Base-by-base conservation (phyloP, 2,329 filamentous ascomycete genomes). In the Sporothrix inflata region DNA sequence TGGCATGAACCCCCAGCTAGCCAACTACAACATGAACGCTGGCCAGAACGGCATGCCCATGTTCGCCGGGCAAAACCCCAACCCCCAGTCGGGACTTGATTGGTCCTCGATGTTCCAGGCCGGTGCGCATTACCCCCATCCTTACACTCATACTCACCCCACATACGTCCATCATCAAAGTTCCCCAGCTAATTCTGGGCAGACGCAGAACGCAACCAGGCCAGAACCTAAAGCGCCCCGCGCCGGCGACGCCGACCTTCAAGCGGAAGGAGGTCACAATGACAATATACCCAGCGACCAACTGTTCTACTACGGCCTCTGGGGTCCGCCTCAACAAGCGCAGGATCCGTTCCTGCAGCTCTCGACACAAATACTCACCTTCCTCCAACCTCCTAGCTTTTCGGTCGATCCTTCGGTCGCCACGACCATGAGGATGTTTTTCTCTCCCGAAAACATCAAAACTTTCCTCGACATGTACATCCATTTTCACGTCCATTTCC, bases 51-150 rank as follows among this genome's bases (percentile, higher is more conserved):
- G 88, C 79, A 87, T 90, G 85, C 86, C 86, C 74, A 89, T 89
- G 84, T 89, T 89, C 81, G 85, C 84, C 79, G 85, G 84, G 79
- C 87, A 87, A 77, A 87, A 86, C 82, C 83, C 86, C 82, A 86
- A 86, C 81, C 88, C 90, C 82, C 85, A 87, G 80, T 82, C 42
- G 19, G 65, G 86, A 84, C 84, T 91, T 84, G 91, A 93, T 83
- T 94, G 91, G 91, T 87, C 90, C 79, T 88, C 91, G 80, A 92
- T 94, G 89, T 93, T 93, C 85, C 91, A 90, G 84, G 82, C 90
- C 84, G 90, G 89, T 87, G 86, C 88, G 84, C 88, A 34, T 40
- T 24, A 38, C 45, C 42, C 45, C 45, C n/a, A 21, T 24, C 38
- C 11, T 40, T 24, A 12, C 19, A 42, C 11, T n/a, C 34, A 14